A percentile compares a stretch with the other conserved stretches of the same genome.
Conservation (phyloP, 345 rosid genomes). For the Linum lewisii region DNA sequence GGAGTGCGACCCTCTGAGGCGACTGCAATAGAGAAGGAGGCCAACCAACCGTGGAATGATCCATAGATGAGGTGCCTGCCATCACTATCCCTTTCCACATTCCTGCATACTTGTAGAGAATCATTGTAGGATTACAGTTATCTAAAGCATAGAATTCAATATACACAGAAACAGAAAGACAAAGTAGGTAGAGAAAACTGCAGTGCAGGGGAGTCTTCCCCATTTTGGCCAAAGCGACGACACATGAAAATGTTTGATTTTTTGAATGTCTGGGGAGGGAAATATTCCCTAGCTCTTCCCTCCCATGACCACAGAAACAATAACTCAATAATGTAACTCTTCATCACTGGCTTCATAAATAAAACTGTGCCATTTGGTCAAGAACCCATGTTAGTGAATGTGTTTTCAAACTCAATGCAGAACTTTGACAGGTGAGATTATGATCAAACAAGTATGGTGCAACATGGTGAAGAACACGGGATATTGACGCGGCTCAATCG, state of each 20-base stretch:
- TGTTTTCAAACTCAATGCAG: background rate
- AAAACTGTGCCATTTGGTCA: background rate
- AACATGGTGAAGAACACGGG: constrained; percentile 25
- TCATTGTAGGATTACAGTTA: background rate
- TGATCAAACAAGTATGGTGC: too few relatives aligned
- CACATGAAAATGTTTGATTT: background rate
- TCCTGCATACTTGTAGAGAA: background rate
- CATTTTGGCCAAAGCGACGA: background rate
- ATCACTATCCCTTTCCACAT: background rate
- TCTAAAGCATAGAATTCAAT: background rate
- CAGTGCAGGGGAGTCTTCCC: background rate
- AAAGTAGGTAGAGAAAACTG: background rate
- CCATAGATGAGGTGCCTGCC: background rate
- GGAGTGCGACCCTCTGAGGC: constrained; percentile 35
- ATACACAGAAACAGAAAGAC: background rate
- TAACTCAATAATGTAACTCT: background rate
- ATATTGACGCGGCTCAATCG: constrained; percentile 99
- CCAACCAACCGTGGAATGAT: background rate
- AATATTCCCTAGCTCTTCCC: background rate
- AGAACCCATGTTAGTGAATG: background rate
- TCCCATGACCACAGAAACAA: background rate
- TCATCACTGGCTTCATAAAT: constrained; percentile 12
- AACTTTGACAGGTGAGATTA: too few relatives aligned
- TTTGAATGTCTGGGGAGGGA: background rate
- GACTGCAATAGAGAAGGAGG: background rate